Percentiles rank a stretch among this genome's conserved stretches.
Conservation (phyloP, 1,139 yeast species). For the Eremothecium sinecaudum region DNA sequence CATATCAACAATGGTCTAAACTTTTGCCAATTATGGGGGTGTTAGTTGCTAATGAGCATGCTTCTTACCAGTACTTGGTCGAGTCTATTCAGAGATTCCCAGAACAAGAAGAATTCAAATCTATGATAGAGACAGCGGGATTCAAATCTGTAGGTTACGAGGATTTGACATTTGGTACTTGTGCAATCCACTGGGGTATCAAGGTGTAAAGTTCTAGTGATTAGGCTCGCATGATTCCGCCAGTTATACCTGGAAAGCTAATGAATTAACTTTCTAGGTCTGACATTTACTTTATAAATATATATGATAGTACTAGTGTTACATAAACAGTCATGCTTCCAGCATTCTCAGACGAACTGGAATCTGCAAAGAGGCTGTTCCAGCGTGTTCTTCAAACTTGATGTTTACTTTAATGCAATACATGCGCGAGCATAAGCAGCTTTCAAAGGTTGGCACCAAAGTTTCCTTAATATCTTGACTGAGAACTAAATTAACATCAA, state of each 20-base stretch:
- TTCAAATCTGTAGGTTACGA: conserved; percentile 91
- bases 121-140: conserved; percentile 92
- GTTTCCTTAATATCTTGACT: conserved; percentile 32
- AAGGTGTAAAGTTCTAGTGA: conserved; percentile 50
- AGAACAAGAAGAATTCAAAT: conserved; percentile 78
- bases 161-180: conserved; percentile 91
- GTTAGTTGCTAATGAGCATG: conserved; percentile 86
- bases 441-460: conserved; percentile 49
- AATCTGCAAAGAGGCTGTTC: conserved; percentile 27
- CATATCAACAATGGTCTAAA: conserved; percentile 82
- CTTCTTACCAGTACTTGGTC: conserved; percentile 88
- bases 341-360: conserved; percentile 25
- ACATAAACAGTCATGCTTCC: conserved; percentile 7
- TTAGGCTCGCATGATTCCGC: no score
- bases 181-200: conserved; percentile 93
- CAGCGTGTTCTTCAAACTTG: conserved; percentile 29
- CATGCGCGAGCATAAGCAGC: conserved; percentile 44
- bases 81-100: conserved; percentile 92
- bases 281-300: no score
- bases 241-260: no score
- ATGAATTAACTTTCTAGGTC: no score
- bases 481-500: conserved; percentile 26
- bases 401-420: conserved; percentile 35
- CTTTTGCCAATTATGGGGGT: conserved; percentile 92
- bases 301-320: neutral